Evolutionary conservation across 768 basidiomycete species (phyloP), one percentile per base, ranked within the genome.

Genomic region (Strobilomyces echinocephalus): DNA sequence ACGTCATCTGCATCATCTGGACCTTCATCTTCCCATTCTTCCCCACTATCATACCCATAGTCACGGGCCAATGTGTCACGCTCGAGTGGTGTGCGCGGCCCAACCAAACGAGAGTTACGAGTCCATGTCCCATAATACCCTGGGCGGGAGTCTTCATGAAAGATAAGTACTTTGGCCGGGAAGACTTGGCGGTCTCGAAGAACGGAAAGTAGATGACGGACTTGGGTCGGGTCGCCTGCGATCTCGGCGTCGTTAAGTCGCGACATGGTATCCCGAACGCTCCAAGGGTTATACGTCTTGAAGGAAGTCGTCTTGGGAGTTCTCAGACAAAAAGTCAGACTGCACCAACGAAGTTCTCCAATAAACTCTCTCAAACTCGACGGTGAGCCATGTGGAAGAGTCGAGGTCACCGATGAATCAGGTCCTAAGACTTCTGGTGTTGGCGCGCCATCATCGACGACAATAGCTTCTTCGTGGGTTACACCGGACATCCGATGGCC

Each of bases 51-150:
- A 64, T 95, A 91, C 5, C 81, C 80, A 67, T 98, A 99, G 70
- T 98, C 93, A 50, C 90, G 78, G 12, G 81, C 77, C 1, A 86
- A 73, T 11, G 81, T 75, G 62, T 99, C 97, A 58, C 81, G 81
- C 3, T 79, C 83, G 55, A 95, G 87, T 1, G 97, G 95, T 16
- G 79, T 81, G 15, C 97, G 83, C 2, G 94, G 86, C 1, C 92
- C 87, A 54, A 98, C 83, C 33, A 82, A 70, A 16, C 76, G 76
- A 14, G 93, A 95, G 55, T 76, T 82, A 50, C 87, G 85, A 8
- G 93, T 94, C 87, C 91, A 97, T 7, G 97, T 98, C 20, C 95
- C 95, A 62, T 84, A 87, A 70, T 95, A 98, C 1, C 93, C 93
- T 12, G 97, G 95, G 45, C 97, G 83, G 0, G 80, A 77, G 67